Base-by-base conservation (phyloP, 371 early-diverging fungal genomes). In the Apophysomyces variabilis region DNA sequence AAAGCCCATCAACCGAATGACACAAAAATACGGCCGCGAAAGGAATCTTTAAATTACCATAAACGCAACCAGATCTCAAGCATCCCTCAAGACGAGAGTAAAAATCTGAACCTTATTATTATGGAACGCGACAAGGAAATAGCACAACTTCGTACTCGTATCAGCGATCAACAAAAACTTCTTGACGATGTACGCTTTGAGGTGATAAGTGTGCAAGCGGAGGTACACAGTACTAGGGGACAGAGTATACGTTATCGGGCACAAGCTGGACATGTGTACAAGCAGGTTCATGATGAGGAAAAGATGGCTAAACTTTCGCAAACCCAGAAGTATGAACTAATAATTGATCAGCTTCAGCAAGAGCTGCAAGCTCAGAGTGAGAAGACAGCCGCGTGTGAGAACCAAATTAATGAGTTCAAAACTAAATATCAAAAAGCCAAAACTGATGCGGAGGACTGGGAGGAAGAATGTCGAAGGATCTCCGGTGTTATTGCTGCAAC, bases 361-460 rank as follows among this genome's bases (percentile, higher is more conserved):
- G 54, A 50, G 21, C 0, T 50, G 11, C 54, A 50, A 26, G 54
- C 16, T 9, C 21, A 50, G 9, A 9, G 9, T 21, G 54, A 50
- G 9, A 21, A 50, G 5, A 9, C 21, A 26, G 54, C 9, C 4
- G 21, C 21, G 66, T 12, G 41, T 16, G 41, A 63, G 18, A 63
- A 45, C 43, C 39, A 54, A 38, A 38, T 39, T 38, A 26, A 16
- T 44, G 21, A 50, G 11, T 35, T 50, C n/a, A 50, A 50, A 11
- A 11, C 0, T 26, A 21, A 50, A 21, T 50, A 8, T 21, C n/a
- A 50, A 21, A 21, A 21, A 21, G 54, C 21, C 9, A 50, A 50
- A 21, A 21, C 7, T 9, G 54, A 50, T 50, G 54, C 54, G 9
- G 54, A 50, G 21, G 54, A 50, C 21, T 50, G 54, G 54, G 54